Evolutionary conservation across 1,139 yeast species (phyloP).

Genomic region (Kurtzmaniella natalensis): DNA sequence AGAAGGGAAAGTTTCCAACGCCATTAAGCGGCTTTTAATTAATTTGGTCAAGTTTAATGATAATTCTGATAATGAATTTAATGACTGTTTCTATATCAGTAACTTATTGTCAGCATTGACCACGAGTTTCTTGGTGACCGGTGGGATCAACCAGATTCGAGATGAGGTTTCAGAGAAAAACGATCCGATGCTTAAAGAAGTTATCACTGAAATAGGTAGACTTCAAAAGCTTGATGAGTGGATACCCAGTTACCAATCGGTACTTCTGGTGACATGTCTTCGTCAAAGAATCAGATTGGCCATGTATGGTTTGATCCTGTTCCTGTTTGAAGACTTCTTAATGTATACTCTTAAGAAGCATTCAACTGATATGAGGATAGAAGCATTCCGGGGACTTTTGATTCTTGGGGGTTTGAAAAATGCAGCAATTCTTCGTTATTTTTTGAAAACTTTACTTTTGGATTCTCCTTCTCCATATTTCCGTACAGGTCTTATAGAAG

Average conservation of each 20-base stretch:
- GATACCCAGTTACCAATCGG: slow-evolving; percentile 70
- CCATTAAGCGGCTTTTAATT: slow-evolving; percentile 58
- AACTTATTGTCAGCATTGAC: slow-evolving; percentile 56
- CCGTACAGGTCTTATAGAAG: slow-evolving; percentile 44
- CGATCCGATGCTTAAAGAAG: slow-evolving; percentile 21
- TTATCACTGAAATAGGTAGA: slow-evolving; percentile 54
- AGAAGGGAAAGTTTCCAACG: slow-evolving; percentile 63
- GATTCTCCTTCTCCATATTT: slow-evolving; percentile 51
- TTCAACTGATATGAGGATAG: slow-evolving; percentile 53
- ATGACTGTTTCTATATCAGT: slow-evolving; percentile 68
- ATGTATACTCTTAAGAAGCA: slow-evolving; percentile 49
- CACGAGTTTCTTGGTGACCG: slow-evolving; percentile 25
- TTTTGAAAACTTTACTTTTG: slow-evolving; percentile 53
- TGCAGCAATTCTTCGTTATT: slow-evolving; percentile 53
- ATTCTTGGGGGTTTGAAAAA: slow-evolving; percentile 75
- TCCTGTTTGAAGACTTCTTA: slow-evolving; percentile 49
- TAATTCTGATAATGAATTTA: slow-evolving; percentile 71
- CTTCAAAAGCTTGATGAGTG: slow-evolving; percentile 79
- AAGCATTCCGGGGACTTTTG: slow-evolving; percentile 69
- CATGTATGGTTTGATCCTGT: slow-evolving; percentile 47
- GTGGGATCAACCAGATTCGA: background rate
- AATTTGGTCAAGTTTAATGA: slow-evolving; percentile 81
- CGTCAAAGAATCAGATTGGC: slow-evolving; percentile 59
- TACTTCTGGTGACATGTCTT: slow-evolving; percentile 55
- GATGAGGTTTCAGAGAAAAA: slow-evolving; percentile 3